Evolutionary conservation across 768 basidiomycete genomes (phyloP).

Genomic region (Mycena kentingensis): DNA sequence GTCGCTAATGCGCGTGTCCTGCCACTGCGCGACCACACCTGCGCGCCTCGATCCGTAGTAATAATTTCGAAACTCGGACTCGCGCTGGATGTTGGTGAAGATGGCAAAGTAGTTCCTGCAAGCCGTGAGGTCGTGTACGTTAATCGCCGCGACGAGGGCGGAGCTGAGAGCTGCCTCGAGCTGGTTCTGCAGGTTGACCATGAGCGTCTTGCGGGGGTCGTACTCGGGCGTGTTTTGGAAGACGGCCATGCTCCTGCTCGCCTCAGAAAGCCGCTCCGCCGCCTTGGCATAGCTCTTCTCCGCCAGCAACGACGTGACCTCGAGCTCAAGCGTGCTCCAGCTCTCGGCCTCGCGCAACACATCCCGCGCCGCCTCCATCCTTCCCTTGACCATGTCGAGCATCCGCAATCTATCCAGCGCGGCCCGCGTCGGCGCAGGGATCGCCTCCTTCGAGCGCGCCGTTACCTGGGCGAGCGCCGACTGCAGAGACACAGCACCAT

Average conservation of each 20-base stretch:
- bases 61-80: conserved; percentile 90
- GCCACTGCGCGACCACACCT: conserved; percentile 69
- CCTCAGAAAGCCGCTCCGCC: conserved; percentile 89
- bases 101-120: conserved; percentile 84
- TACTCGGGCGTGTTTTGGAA: conserved; percentile 93
- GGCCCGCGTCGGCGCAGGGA: conserved; percentile 58
- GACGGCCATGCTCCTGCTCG: conserved; percentile 84
- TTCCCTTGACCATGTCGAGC: conserved; percentile 78
- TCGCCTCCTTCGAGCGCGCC: conserved; percentile 49
- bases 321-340: conserved; percentile 93
- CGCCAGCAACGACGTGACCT: conserved; percentile 81
- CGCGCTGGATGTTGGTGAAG: conserved; percentile 89
- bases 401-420: conserved; percentile 78
- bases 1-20: conserved; percentile 54
- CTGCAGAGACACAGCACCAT: conserved; percentile 80
- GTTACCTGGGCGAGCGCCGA: conserved; percentile 64
- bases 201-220: conserved; percentile 78
- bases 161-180: conserved; percentile 90
- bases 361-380: conserved; percentile 88
- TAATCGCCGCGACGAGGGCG: conserved; percentile 87
- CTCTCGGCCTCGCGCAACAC: conserved; percentile 94
- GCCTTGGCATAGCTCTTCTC: conserved; percentile 85
- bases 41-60: conserved; percentile 86
- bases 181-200: conserved; percentile 94
- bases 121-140: conserved; percentile 67